These are phyloP conservation scores for Sherardia arvensis DNA, from an alignment of 257 asterid species.

Conservation along the genomic window DNA sequence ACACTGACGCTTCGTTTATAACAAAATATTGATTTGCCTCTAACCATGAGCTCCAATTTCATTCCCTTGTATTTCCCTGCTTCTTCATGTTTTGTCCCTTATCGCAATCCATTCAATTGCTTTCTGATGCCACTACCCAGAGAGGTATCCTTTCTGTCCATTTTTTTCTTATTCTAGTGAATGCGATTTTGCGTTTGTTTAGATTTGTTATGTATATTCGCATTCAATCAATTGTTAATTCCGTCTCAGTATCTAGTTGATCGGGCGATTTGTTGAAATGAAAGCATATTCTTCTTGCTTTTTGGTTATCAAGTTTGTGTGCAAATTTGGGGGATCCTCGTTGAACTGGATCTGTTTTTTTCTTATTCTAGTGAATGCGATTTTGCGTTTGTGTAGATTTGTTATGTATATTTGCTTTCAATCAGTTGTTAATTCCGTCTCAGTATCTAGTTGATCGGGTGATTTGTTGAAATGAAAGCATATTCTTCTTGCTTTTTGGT, in stretches of 20 bases:
- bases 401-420: background rate
- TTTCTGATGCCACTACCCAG: background rate
- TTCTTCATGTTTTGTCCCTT: background rate
- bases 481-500: background rate
- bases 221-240: background rate
- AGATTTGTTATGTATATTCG: background rate
- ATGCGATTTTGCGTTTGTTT: background rate
- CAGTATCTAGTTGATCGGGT: background rate
- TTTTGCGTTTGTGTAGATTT: background rate
- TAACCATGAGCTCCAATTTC: background rate
- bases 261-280: background rate
- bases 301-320: too few species aligned
- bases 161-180: background rate
- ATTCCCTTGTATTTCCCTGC: background rate
- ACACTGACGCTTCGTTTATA: background rate
- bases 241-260: background rate
- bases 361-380: background rate
- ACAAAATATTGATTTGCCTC: background rate
- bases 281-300: background rate
- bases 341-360: too few species aligned
- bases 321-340: too few species aligned
- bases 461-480: background rate
- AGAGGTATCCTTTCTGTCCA: background rate
- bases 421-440: background rate
- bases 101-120: background rate